phyloP scores from a whole-genome alignment of 2,329 filamentous ascomycete genomes.

The Pseudocercospora cruenta region DNA sequence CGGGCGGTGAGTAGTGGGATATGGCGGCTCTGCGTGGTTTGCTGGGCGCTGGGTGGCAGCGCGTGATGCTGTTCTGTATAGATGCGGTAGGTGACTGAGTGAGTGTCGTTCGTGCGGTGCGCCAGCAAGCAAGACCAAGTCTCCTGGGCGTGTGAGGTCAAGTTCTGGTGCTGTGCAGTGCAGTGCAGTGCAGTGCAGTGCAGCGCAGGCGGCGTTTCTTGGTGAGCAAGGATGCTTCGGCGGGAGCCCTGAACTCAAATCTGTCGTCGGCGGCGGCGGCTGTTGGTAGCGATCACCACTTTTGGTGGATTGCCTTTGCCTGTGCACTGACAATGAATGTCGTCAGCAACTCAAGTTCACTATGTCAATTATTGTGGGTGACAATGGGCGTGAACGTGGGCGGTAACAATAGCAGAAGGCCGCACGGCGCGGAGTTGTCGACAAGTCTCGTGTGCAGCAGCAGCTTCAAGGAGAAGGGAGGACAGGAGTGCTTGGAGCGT shows the following conservation, averaged over 20 bases:
- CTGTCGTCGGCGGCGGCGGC: not conserved
- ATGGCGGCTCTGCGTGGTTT: not conserved
- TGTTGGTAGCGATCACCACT: not conserved
- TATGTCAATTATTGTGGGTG: not conserved
- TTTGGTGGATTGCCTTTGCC: not conserved
- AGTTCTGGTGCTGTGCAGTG: not conserved
- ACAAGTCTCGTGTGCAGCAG: not conserved
- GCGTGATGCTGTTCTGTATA: not conserved
- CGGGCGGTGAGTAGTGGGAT: not conserved
- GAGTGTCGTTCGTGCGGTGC: not conserved
- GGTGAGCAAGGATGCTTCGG: not conserved
- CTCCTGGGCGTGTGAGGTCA: constrained; percentile 6
- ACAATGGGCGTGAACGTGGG: not conserved
- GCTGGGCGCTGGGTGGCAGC: not conserved
- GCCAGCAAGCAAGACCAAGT: constrained; percentile 1
- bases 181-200: not conserved
- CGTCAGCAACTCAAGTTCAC: not conserved
- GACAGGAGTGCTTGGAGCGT: not conserved
- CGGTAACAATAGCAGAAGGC: not conserved
- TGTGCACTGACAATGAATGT: not conserved
- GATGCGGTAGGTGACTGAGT: constrained; percentile 4
- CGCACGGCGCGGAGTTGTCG: not conserved
- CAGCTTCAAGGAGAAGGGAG: not conserved
- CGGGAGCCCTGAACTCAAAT: constrained; percentile 7
- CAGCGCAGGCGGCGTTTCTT: constrained; percentile 6